Evolutionary conservation across 2,329 filamentous ascomycete genomes (phyloP).

Genomic region (Arthrocladium fulminans): DNA sequence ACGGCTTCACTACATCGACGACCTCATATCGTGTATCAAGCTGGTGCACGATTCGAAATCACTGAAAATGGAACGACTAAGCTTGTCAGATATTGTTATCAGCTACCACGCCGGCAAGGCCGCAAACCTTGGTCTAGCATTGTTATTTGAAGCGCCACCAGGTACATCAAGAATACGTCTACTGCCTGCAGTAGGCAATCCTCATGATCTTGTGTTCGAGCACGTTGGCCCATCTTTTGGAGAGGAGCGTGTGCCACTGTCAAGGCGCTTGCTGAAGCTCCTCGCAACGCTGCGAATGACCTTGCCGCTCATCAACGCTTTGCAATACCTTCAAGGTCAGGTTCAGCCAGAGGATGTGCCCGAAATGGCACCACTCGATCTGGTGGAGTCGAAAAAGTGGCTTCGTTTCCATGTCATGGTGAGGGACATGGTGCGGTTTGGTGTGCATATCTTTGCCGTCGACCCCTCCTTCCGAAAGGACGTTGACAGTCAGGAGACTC

Average conservation of each 20-base stretch:
- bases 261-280: slow-evolving; percentile 14
- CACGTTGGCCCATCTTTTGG: slow-evolving; percentile 14
- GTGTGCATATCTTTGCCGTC: slow-evolving; percentile 18
- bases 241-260: slow-evolving; percentile 10
- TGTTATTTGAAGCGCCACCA: slow-evolving; percentile 1
- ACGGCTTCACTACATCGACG: slow-evolving; percentile 17
- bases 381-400: slow-evolving; percentile 3
- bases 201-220: slow-evolving; percentile 13
- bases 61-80: slow-evolving; percentile 15
- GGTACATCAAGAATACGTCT: slow-evolving; percentile 13
- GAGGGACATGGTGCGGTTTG: slow-evolving; percentile 15
- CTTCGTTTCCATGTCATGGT: slow-evolving; percentile 18
- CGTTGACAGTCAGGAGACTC: slow-evolving; percentile 10
- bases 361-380: background rate
- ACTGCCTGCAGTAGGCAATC: slow-evolving; percentile 15
- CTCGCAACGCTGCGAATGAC: slow-evolving; percentile 29
- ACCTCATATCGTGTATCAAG: slow-evolving; percentile 17
- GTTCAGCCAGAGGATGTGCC: background rate
- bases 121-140: background rate
- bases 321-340: slow-evolving; percentile 21
- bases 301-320: slow-evolving; percentile 35
- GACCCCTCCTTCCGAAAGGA: slow-evolving; percentile 9
- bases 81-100: slow-evolving; percentile 14
- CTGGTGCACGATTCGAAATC: slow-evolving; percentile 14
- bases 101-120: slow-evolving; percentile 12